phyloP scores from a whole-genome alignment of 2,329 filamentous ascomycete species.

The Lithohypha guttulata region DNA sequence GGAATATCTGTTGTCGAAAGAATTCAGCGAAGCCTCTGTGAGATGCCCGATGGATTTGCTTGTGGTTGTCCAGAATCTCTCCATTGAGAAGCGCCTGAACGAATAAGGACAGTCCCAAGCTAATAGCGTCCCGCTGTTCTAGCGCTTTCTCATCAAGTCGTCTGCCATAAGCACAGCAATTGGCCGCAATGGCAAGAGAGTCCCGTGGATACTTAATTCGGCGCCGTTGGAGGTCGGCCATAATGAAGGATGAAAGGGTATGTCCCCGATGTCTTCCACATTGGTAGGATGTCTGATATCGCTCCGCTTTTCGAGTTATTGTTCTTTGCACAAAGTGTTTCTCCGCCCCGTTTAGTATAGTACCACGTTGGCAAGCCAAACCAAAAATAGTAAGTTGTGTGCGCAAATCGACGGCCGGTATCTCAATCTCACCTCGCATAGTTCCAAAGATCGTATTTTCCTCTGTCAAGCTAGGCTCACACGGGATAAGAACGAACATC shows the following conservation, averaged over 20 bases:
- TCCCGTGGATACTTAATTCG: neutral
- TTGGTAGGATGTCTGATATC: slow-evolving; percentile 3
- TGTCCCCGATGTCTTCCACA: slow-evolving; percentile 1
- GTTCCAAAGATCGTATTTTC: slow-evolving; percentile 1
- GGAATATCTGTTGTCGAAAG: neutral
- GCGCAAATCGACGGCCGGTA: slow-evolving; percentile 1
- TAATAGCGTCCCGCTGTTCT: neutral
- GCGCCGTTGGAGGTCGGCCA: slow-evolving; percentile 3
- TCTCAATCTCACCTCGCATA: slow-evolving; percentile 1
- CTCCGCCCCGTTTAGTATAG: neutral
- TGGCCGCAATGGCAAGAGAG: slow-evolving; percentile 5
- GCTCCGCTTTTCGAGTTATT: neutral
- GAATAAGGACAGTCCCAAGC: slow-evolving; percentile 6
- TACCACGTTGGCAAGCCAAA: slow-evolving; percentile 3
- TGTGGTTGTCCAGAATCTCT: slow-evolving; percentile 5
- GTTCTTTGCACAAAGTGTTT: slow-evolving; percentile 3
- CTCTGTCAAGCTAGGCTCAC: neutral
- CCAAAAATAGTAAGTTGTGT: neutral
- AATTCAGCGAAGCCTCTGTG: neutral
- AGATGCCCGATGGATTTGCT: neutral
- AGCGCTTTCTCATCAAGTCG: neutral
- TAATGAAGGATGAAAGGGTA: slow-evolving; percentile 5
- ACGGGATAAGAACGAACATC: neutral
- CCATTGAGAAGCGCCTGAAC: slow-evolving; percentile 6
- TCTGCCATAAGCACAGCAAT: slow-evolving; percentile 6